phyloP scores from a whole-genome alignment of 202 grass and related monocot species.

The Saccharum hybrid region DNA sequence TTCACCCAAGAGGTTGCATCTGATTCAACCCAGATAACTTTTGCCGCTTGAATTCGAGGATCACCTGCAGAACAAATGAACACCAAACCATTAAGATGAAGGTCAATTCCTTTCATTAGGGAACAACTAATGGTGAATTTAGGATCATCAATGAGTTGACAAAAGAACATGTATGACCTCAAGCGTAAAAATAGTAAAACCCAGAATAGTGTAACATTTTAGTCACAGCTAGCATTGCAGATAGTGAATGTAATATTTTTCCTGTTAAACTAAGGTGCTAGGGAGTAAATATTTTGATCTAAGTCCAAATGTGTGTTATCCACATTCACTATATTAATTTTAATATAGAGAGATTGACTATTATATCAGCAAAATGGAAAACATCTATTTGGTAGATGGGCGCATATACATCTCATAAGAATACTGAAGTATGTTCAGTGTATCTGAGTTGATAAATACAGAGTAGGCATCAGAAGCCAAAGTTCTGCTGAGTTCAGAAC shows the following conservation, averaged over 20 bases:
- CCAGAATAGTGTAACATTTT: not conserved
- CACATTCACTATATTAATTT: not conserved
- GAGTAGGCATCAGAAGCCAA: not conserved
- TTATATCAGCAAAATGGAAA: constrained; percentile 1
- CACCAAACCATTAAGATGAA: constrained; percentile 27
- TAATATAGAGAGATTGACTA: constrained; percentile 5
- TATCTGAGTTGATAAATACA: not conserved
- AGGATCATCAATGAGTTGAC: not conserved
- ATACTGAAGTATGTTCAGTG: constrained; percentile 19
- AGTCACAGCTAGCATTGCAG: constrained; percentile 6
- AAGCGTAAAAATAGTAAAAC: not conserved
- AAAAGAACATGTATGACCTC: constrained; percentile 3
- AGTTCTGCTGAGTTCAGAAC: constrained; percentile 6
- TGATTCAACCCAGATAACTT: constrained; percentile 80
- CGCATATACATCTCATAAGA: constrained; percentile 28
- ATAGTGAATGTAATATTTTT: not conserved
- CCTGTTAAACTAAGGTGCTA: not conserved
- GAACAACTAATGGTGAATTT: constrained; percentile 18
- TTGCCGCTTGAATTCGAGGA: constrained; percentile 78
- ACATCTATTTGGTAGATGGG: constrained; percentile 1
- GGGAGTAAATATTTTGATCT: not conserved
- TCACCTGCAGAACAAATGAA: constrained; percentile 66
- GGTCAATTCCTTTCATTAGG: constrained; percentile 2
- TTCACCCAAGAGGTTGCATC: constrained; percentile 72
- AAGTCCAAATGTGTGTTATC: not conserved